Conservation (phyloP, 2,329 filamentous ascomycete genomes). For the Stagonosporopsis tanaceti region DNA sequence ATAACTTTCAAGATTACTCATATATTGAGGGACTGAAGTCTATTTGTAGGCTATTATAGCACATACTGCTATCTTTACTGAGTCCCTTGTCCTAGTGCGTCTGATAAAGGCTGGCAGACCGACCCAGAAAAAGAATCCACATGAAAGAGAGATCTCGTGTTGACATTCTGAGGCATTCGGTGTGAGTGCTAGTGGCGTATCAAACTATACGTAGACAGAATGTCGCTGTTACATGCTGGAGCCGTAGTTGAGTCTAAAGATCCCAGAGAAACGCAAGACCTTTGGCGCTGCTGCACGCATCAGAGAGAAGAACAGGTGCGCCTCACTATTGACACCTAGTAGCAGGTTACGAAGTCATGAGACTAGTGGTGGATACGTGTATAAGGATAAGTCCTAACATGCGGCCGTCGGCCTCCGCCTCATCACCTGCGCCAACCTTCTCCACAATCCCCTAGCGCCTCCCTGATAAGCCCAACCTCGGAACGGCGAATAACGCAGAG, state of each 20-base stretch:
- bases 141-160: not conserved
- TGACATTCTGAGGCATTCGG: not conserved
- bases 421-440: constrained; percentile 7
- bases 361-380: too few species aligned
- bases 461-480: constrained; percentile 17
- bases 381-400: too few species aligned
- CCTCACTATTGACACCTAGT: not conserved
- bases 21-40: too few species aligned
- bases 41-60: too few species aligned
- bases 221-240: not conserved
- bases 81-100: too few species aligned
- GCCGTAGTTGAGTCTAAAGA: not conserved
- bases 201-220: not conserved
- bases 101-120: too few species aligned
- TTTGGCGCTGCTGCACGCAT: not conserved
- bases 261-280: too few species aligned
- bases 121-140: too few species aligned
- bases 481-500: constrained; percentile 21
- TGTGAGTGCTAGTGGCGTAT: not conserved
- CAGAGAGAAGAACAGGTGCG: too few species aligned
- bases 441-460: constrained; percentile 17
- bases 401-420: constrained; percentile 6
- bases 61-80: too few species aligned
- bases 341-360: not conserved
- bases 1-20: too few species aligned